These are phyloP conservation scores for Pistacia vera DNA, from an alignment of 345 rosid genomes.

Conservation along the genomic window DNA sequence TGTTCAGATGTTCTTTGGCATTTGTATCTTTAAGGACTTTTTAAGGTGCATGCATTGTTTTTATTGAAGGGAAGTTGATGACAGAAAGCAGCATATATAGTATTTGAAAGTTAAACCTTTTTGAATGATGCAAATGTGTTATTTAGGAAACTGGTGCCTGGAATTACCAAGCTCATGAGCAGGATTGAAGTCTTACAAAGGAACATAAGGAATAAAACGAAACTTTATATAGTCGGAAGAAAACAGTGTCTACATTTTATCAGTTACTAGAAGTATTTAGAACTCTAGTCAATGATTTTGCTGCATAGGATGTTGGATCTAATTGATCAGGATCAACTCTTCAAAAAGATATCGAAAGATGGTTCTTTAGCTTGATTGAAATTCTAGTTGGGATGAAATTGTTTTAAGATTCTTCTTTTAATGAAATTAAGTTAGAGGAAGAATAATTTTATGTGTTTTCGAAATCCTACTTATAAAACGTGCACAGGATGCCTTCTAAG, in stretches of 20 bases:
- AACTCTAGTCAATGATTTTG: not conserved
- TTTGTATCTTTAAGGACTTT: not conserved
- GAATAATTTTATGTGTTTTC: not conserved
- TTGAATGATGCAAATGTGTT: not conserved
- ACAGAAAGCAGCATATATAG: not conserved
- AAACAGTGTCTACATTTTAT: not conserved
- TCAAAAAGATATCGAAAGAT: not conserved
- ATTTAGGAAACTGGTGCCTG: slow-evolving; percentile 52
- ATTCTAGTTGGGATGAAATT: not conserved
- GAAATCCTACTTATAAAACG: not conserved
- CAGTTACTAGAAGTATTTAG: no score
- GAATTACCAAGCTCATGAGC: slow-evolving; percentile 61
- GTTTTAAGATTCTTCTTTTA: not conserved
- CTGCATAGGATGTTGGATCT: not conserved
- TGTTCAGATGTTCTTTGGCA: not conserved
- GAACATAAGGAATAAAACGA: slow-evolving; percentile 44
- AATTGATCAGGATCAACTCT: not conserved
- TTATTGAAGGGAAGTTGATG: not conserved
- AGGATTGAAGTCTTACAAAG: slow-evolving; percentile 64
- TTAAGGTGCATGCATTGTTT: not conserved
- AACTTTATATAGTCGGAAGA: not conserved
- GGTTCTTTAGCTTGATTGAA: not conserved
- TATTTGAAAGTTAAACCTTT: not conserved
- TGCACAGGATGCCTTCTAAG: no score
- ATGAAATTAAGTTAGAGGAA: not conserved